phyloP scores from a whole-genome alignment of 208 protist genomes.

The Angomonas ambiguus region DNA sequence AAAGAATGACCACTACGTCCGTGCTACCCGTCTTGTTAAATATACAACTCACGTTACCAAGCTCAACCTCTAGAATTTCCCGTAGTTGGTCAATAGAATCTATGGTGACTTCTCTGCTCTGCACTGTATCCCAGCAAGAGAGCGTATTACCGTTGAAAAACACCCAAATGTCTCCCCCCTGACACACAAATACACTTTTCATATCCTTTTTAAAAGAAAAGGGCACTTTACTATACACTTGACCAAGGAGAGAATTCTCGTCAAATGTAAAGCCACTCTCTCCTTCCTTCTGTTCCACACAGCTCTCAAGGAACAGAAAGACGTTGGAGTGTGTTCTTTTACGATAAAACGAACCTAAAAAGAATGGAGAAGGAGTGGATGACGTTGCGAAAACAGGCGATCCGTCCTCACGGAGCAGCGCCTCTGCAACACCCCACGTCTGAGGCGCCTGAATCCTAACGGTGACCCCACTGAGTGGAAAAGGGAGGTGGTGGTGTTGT shows the following conservation, averaged over 20 bases:
- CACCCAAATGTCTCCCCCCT: not conserved
- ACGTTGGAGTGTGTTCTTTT: not conserved
- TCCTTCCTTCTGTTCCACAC: not conserved
- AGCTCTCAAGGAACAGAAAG: not conserved
- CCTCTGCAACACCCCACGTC: not conserved
- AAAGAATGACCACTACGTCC: not conserved
- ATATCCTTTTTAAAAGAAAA: not conserved
- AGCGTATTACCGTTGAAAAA: not conserved
- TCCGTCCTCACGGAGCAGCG: not conserved
- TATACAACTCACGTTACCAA: not conserved
- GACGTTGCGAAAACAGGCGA: not conserved
- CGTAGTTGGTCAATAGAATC: not conserved
- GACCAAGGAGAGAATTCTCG: not conserved
- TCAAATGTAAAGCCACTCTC: not conserved
- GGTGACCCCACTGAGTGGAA: not conserved
- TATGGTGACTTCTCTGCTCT: not conserved
- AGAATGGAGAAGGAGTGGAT: not conserved
- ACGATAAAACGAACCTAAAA: not conserved
- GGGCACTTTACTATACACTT: not conserved
- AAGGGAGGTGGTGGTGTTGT: no score
- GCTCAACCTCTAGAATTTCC: not conserved
- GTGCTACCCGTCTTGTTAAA: not conserved
- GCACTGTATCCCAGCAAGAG: not conserved
- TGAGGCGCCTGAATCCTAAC: not conserved
- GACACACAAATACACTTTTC: not conserved